Base-by-base conservation (phyloP, 495 filamentous ascomycete genomes). In the Cairneyella variabilis region DNA sequence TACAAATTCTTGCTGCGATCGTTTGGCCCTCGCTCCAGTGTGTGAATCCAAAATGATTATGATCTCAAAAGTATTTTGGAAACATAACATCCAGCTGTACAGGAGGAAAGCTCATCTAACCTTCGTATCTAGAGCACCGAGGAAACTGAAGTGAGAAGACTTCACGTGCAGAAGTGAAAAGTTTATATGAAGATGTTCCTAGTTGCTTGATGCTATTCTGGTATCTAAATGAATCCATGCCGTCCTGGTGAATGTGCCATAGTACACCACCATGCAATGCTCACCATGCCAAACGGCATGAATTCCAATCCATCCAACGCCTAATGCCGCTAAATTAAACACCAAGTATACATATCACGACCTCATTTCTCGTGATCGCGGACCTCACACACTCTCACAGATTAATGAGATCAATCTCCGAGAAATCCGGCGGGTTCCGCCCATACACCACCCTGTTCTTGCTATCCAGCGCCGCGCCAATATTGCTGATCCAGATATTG, bases 401-500 rank as follows among this genome's bases (percentile, higher is more conserved):
- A 62, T 86, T 83, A 68, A 97, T 95, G 54, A 96, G 71, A 75
- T 97, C 92, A 48, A 90, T 76, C 69, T 92, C 86, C 3, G 85
- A 90, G 67, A 95, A 96, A 70, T 98, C 93, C 11, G 93, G 93
- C 44, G 93, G 93, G 63, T 86, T 86, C 58, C 84, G 78, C 63
- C 85, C 82, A 71, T 95, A 98, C 38, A 95, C 79, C n/a, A 95
- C 90, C 46, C 86, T 80, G 36, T 78, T 83, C 69, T 88, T 91
- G 48, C 82, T 83, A 71, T 96, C 90, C 56, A 97, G 72, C 18
- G 88, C 88, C 32, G 91, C 86, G 54, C 88, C 89, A 67, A 93
- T 85, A 69, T 97, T 98, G 61, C 85, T 91, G 63, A 97, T 88
- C 89, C 92, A 97, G 48, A 98, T 84, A 62, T 90, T 82, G 20